Evolutionary conservation across 1,139 yeast genomes (phyloP), one percentile per base, ranked within the genome.

Genomic region (Candida gigantensis): DNA sequence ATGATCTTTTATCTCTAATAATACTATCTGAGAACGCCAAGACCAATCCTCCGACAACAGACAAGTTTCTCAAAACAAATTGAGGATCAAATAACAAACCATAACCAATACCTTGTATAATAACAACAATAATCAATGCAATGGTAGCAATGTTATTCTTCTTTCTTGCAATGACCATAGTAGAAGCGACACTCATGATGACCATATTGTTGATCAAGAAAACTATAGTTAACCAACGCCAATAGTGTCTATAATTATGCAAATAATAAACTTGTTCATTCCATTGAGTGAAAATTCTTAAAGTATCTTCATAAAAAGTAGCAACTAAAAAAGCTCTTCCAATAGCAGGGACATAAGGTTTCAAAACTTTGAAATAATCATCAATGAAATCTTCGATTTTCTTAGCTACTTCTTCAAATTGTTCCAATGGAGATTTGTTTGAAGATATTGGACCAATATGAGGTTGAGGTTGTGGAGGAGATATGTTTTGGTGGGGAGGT

Each of bases 321-420:
- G 96, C 96, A 42, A 92, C 96, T 48, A 92, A 89, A 51, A 90
- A 77, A 44, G 87, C 81, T 41, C 98, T 75, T 19, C 97, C 97
- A 48, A 92, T 76, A 16, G 84, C 81, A 10, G 97, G 97, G 23
- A 83, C 81, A 49, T 79, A 82, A 0, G 92, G 92, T 57, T 75
- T 83, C 36, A 82, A 56, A 10, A 81, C 76, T 28, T 68, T 65
- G 17, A 68, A 60, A 47, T 70, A 62, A 23, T 58, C 62, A 51
- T 77, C 82, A 34, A 77, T 62, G 14, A 61, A 47, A 34, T 65
- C 72, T 50, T 78, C 84, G 6, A 71, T 57, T 40, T 59, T 56
- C 41, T 69, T 69, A 26, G 77, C 58, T 33, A 72, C 43, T n/a
- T 53, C 56, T 51, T 77, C 84, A 46, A 76, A 74, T 35, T 63